These are phyloP conservation scores for Neofusicoccum sp. DNA, from an alignment of 2,329 filamentous ascomycete species.

Conservation along the genomic window DNA sequence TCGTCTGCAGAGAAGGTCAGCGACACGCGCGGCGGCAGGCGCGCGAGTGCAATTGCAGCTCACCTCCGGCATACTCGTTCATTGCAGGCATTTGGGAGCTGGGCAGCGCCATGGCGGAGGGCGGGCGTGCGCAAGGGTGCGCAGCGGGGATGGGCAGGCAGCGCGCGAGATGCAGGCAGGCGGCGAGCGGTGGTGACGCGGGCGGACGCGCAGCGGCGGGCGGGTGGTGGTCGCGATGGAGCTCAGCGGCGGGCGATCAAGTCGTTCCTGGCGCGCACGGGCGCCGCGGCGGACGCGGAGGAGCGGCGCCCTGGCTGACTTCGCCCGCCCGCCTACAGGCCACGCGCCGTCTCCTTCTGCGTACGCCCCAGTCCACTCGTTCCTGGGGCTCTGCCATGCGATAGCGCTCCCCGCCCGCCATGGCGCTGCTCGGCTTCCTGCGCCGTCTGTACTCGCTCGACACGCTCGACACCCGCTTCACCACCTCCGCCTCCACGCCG, in stretches of 20 bases:
- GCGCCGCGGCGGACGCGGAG: neutral
- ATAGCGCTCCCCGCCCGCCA: conserved; percentile 26
- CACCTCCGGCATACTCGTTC: conserved; percentile 51
- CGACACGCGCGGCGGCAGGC: neutral
- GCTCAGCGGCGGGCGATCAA: conserved; percentile 1
- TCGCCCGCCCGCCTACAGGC: neutral
- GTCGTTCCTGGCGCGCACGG: neutral
- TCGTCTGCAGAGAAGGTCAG: conserved; percentile 66
- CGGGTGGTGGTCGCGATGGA: conserved; percentile 10
- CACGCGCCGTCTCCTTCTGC: neutral
- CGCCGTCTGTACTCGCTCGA: conserved; percentile 64
- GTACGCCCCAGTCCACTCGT: neutral
- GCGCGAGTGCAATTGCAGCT: conserved; percentile 9
- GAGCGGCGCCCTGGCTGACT: neutral
- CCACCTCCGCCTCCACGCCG: conserved; percentile 68
- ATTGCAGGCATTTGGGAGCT: conserved; percentile 42
- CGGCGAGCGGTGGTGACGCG: neutral
- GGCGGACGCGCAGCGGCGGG: neutral
- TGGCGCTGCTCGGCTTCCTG: conserved; percentile 52
- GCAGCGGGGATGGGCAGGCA: neutral
- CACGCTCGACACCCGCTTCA: conserved; percentile 73
- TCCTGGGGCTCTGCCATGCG: conserved; percentile 2
- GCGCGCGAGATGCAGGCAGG: neutral
- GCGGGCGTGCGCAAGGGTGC: conserved; percentile 6
- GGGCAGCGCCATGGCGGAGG: conserved; percentile 41